Evolutionary conservation across 495 filamentous ascomycete species (phyloP).

Genomic region (Xylaria castorea): DNA sequence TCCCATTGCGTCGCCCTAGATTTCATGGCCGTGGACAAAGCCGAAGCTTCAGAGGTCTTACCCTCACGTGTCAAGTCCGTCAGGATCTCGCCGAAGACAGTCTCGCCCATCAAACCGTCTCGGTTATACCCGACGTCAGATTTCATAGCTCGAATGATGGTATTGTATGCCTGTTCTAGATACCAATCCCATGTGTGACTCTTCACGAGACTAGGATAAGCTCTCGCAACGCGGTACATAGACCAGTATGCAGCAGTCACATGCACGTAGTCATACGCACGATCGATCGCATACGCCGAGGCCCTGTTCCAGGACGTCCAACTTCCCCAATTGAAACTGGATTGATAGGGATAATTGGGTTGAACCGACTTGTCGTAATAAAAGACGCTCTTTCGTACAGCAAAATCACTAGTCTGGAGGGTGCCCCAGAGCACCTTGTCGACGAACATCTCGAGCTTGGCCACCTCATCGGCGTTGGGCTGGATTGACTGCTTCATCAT

Average conservation of each 20-base stretch:
- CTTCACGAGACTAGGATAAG: constrained; percentile 46
- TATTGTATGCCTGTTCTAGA: constrained; percentile 52
- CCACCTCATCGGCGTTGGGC: constrained; percentile 50
- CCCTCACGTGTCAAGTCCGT: constrained; percentile 52
- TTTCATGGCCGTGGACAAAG: constrained; percentile 49
- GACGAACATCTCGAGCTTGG: constrained; percentile 55
- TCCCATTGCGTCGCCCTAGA: constrained; percentile 53
- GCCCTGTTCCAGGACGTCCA: constrained; percentile 52
- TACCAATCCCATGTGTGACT: constrained; percentile 55
- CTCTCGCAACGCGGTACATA: constrained; percentile 55
- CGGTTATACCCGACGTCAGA: constrained; percentile 41
- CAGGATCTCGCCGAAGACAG: constrained; percentile 55
- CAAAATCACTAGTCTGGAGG: constrained; percentile 50
- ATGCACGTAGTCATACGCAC: constrained; percentile 62
- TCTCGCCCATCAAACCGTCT: constrained; percentile 61
- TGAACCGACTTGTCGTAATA: constrained; percentile 53
- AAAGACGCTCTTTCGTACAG: constrained; percentile 58
- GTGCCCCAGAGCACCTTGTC: constrained; percentile 49
- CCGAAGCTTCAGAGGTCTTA: constrained; percentile 42
- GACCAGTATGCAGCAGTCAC: constrained; percentile 58
- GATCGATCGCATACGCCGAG: constrained; percentile 48
- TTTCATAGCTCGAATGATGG: constrained; percentile 37
- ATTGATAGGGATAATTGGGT: constrained; percentile 46
- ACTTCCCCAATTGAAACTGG: constrained; percentile 47
- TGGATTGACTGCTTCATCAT: constrained; percentile 56